phyloP scores from a whole-genome alignment of 768 basidiomycete species.

The Russula foetens region DNA sequence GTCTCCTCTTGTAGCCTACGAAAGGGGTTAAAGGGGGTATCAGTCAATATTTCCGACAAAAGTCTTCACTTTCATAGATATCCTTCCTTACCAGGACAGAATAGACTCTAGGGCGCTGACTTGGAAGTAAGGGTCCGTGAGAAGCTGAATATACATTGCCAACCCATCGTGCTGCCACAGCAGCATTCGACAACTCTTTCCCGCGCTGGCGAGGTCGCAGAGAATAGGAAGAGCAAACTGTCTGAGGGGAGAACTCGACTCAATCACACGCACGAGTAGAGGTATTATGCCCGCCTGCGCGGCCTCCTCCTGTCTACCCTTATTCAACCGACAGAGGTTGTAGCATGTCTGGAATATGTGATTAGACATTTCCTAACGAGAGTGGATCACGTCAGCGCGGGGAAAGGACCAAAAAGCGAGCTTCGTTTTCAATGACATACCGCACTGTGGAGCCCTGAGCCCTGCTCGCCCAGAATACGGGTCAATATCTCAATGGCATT shows the following conservation, averaged over 20 bases:
- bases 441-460: slow-evolving; percentile 68
- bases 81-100: slow-evolving; percentile 65
- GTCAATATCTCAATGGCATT: slow-evolving; percentile 92
- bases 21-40: not conserved
- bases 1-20: slow-evolving; percentile 91
- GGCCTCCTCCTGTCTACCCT: slow-evolving; percentile 92
- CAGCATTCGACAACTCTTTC: slow-evolving; percentile 83
- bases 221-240: slow-evolving; percentile 96
- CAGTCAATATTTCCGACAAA: not conserved
- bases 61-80: not conserved
- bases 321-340: slow-evolving; percentile 92
- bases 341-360: slow-evolving; percentile 97
- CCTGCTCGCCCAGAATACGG: slow-evolving; percentile 72
- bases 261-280: slow-evolving; percentile 80
- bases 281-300: slow-evolving; percentile 94
- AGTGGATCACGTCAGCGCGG: not conserved
- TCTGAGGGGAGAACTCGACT: slow-evolving; percentile 84
- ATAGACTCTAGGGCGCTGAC: slow-evolving; percentile 88
- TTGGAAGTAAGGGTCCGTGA: slow-evolving; percentile 87
- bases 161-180: slow-evolving; percentile 96
- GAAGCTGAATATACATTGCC: slow-evolving; percentile 62
- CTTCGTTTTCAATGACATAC: slow-evolving; percentile 36
- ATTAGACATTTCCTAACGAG: slow-evolving; percentile 83
- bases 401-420: no score
- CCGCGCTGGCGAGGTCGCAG: slow-evolving; percentile 92